Evolutionary conservation across 352 stramenopile genomes (phyloP), one percentile per base, ranked within the genome.

Genomic region (Halophytophthora polymorphica): DNA sequence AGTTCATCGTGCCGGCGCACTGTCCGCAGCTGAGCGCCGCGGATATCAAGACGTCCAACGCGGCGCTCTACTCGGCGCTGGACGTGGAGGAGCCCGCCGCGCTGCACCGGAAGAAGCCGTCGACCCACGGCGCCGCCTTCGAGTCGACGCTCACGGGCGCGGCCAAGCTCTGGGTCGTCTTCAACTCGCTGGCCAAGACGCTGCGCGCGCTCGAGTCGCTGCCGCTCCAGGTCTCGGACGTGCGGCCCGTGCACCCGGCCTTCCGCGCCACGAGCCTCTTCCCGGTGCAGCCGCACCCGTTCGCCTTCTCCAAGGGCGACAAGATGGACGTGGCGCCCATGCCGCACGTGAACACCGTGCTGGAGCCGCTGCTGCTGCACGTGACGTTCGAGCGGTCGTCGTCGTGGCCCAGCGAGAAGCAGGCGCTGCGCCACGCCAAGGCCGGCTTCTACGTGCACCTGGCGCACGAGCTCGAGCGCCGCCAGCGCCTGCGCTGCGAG

Each of bases 401-500:
- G 14, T 78, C 82, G 35, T 96, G 88, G 88, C 88, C 88, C 3
- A 91, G 72, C 33, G 78, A 94, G n/a, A 75, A 74, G 56, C 66
- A 81, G 12, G 88, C 87, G 4, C 53, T 96, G 33, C 65, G 72
- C 34, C 77, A 94, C 45, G 83, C 82, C 4, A 96, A 96, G 66
- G 89, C 81, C 4, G 88, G 84, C 1, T 96, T 96, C 57, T 96
- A 95, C 64, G 83, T 96, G 13, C 77, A 96, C 35, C 77, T 96
- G 22, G 83, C 75, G 1, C 72, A 96, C 37, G 79, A 93, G 48
- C 66, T 96, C 0, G 75, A 90, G 38, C 79, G 77, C 3, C 64
- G 64, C 17, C 64, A 77, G 23, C 60, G 77, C 15, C 45, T 90
- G 1, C 77, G 77, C 15, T 91, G 80, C n/a, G 83, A 90, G 19